Conservation (phyloP, 106 monocot species). For the Acanthochlamys bracteata region DNA sequence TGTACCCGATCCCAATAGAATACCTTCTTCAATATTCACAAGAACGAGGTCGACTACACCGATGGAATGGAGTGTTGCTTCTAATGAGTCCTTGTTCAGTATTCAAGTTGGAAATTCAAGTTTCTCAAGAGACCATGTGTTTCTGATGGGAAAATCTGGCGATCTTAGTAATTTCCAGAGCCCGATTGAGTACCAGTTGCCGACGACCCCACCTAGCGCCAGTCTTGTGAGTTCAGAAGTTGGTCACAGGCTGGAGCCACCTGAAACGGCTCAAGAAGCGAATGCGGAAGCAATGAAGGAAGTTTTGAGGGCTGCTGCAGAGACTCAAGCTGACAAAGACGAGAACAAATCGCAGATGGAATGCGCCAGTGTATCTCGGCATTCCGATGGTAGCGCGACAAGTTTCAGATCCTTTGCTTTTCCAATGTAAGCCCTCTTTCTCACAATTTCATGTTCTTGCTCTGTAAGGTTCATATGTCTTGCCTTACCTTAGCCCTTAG, state of each 20-base stretch:
- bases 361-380: constrained; percentile 21
- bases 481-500: neutral
- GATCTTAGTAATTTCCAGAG: constrained; percentile 20
- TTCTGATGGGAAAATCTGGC: constrained; percentile 27
- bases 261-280: neutral
- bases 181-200: neutral
- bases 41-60: constrained; percentile 42
- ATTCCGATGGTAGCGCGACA: constrained; percentile 37
- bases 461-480: neutral
- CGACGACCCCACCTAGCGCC: neutral
- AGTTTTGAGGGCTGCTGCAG: constrained; percentile 18
- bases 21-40: constrained; percentile 54
- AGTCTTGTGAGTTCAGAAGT: neutral
- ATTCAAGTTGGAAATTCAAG: constrained; percentile 33
- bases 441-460: neutral
- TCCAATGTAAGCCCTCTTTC: constrained; percentile 32
- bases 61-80: constrained; percentile 78
- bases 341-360: neutral
- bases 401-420: constrained; percentile 63
- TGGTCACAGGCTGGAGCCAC: neutral
- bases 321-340: constrained; percentile 4
- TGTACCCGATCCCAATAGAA: constrained; percentile 49
- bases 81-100: constrained; percentile 85
- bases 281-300: constrained; percentile 37
- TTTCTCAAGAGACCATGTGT: constrained; percentile 25